Percentiles rank a stretch among this genome's conserved stretches.
Evolutionary conservation across 129 eudicot genomes (phyloP).

Genomic region (Artemisia tridentata): DNA sequence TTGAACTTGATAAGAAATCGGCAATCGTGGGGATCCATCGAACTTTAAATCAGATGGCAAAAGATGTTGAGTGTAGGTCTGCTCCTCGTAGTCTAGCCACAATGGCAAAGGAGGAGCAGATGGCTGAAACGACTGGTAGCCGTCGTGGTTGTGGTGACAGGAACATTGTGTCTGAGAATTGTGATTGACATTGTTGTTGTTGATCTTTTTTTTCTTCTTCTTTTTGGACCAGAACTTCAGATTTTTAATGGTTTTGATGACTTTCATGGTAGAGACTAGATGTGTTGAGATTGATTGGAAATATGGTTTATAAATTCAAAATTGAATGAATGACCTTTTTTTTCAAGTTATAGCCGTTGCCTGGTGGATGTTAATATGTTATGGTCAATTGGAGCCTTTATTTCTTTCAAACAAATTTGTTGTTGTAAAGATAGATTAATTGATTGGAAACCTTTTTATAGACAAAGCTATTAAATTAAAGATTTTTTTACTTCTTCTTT

Average conservation of each 20-base stretch:
- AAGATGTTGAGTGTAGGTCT: constrained; percentile 26
- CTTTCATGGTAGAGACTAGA: constrained; percentile 41
- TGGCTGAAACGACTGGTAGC: constrained; percentile 39
- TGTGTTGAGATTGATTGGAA: constrained; percentile 4
- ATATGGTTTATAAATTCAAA: background rate
- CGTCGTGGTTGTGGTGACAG: constrained; percentile 35
- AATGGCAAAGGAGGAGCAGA: constrained; percentile 71
- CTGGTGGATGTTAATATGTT: no score
- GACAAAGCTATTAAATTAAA: no score
- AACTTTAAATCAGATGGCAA: constrained; percentile 3
- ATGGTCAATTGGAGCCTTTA: no score
- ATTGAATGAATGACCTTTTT: no score
- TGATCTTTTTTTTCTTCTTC: constrained; percentile 42
- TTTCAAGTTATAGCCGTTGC: no score
- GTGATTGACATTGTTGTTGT: constrained; percentile 17
- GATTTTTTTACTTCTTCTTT: no score
- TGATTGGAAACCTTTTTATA: no score
- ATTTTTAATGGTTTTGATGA: constrained; percentile 55
- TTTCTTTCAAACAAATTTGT: no score
- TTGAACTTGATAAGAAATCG: constrained; percentile 25
- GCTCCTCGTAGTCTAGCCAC: constrained; percentile 52
- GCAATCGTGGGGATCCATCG: background rate
- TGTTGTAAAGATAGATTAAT: no score
- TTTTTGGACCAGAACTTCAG: constrained; percentile 75
- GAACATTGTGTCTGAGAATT: constrained; percentile 23